Evolutionary conservation across 1,139 yeast genomes (phyloP), one percentile per base, ranked within the genome.

Genomic region (Yamadazyma membranifaciens): DNA sequence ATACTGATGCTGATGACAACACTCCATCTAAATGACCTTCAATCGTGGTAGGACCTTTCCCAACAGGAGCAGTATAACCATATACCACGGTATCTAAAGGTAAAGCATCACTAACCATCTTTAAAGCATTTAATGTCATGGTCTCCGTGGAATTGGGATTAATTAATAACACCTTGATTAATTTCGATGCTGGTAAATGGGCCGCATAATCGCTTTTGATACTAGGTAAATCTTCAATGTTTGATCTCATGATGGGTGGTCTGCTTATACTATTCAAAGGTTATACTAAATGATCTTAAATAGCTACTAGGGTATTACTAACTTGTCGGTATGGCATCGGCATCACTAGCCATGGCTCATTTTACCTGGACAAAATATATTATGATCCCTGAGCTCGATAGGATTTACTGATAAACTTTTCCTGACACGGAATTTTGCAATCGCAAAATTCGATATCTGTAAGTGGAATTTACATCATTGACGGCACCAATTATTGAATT

Each of bases 1-100:
- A 38, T 9, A 37, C 46, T 4, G 45, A 27, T 22, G 41, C 36
- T 4, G 48, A 33, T 4, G 45, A 41, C 11, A 45, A 16, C 9
- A 45, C 48, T 7, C 32, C 35, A 31, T 45, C 48, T 24, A 43
- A 37, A 37, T 45, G 48, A 4, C 48, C 48, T 35, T 45, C 48
- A 15, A 45, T 37, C 6, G 42, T 20, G 2, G 43, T 38, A 9
- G 48, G 48, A 1, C 40, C 40, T 12, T 37, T 22, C 4, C 46
- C 45, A 15, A 13, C 6, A 1, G 46, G 45, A 9, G 41, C 46
- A 10, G 48, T 45, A 27, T 45, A 45, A 11, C 46, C 48, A 37
- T 41, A 45, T 1, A 43, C 48, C n/a, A 38, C 24, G 6, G 42
- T 33, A 28, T 45, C 46, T 2, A 38, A 10, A 2, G 48, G 46